These are phyloP conservation scores for Erodium texanum DNA, from an alignment of 441 rosid genomes.

Conservation along the genomic window DNA sequence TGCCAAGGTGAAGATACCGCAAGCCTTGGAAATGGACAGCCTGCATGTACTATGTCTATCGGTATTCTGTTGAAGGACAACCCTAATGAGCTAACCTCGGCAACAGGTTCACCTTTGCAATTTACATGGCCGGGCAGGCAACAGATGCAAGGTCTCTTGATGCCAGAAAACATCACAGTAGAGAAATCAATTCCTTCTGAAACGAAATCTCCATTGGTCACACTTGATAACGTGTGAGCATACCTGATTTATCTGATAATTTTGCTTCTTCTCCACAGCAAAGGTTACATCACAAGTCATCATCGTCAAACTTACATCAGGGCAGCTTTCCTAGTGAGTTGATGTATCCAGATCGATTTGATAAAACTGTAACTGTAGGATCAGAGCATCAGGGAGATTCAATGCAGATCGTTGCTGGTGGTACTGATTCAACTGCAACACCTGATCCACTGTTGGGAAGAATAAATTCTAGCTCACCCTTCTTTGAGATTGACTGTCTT, in stretches of 20 bases:
- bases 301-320: constrained; percentile 22
- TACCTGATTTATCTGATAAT: constrained; percentile 21
- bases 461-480: constrained; percentile 14
- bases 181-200: constrained; percentile 11
- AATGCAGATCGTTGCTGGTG: constrained; percentile 16
- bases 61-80: no score
- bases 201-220: constrained; percentile 19
- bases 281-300: constrained; percentile 26
- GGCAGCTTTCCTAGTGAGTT: constrained; percentile 21
- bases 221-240: constrained; percentile 18
- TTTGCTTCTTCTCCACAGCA: constrained; percentile 30
- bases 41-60: constrained; percentile 16
- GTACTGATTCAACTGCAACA: constrained; percentile 19
- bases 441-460: constrained; percentile 17
- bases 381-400: constrained; percentile 25
- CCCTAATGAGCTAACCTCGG: constrained; percentile 17
- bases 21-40: constrained; percentile 18
- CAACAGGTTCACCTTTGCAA: constrained; percentile 24
- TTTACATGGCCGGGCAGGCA: constrained; percentile 23
- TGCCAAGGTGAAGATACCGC: constrained; percentile 24
- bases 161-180: constrained; percentile 19
- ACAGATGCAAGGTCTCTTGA: constrained; percentile 18
- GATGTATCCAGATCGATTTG: constrained; percentile 27
- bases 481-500: constrained; percentile 14
- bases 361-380: constrained; percentile 18